Base-by-base conservation (phyloP, 1,284 basidiomycete genomes). In the Leccinum subrobustum region DNA sequence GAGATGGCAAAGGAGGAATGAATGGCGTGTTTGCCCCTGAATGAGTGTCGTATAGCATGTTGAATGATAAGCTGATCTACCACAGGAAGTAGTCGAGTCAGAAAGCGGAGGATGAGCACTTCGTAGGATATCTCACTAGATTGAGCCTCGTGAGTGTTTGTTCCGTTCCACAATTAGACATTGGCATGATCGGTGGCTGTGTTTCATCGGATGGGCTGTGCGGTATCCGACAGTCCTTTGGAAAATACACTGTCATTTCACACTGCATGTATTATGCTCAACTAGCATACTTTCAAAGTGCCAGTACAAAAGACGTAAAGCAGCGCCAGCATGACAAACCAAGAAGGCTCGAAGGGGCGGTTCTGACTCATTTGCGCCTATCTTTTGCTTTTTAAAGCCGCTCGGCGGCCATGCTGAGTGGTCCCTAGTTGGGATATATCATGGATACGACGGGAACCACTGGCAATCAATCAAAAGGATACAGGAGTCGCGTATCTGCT, bases 1-100 rank as follows among this genome's bases (percentile, higher is more conserved):
- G 71, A 9, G 71, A 73, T 20, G 71, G 71, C 12, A 75, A 60
- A 2, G 71, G 71, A 50, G 71, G 71, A 29, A 73, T 75, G 60
- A 75, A 73, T 20, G 71, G 74, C 42, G 73, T 72, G 37, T 48
- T 71, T 12, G 66, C 63, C 57, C 72, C 68, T 29, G 73, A 71
- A 27, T 73, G 73, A 54, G 67, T 64, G 52, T 72, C 71, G 52
- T 62, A 72, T 12, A 72, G 39, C 71, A 72, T 72, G 56, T 16
- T 63, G 57, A 56, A 20, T 44, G 42, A 44, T 44, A 11, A 12
- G 5, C 20, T 20, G 42, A 44, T 20, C 11, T 18, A 44, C 42
- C 42, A 44, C 42, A 44, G 42, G 42, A 44, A 20, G 42, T 20
- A 20, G 42, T 44, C 42, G 18, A 44, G 18, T 44, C 39, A 42